Evolutionary conservation across 495 filamentous ascomycete genomes (phyloP).

Genomic region (Aspergillus leporis): DNA sequence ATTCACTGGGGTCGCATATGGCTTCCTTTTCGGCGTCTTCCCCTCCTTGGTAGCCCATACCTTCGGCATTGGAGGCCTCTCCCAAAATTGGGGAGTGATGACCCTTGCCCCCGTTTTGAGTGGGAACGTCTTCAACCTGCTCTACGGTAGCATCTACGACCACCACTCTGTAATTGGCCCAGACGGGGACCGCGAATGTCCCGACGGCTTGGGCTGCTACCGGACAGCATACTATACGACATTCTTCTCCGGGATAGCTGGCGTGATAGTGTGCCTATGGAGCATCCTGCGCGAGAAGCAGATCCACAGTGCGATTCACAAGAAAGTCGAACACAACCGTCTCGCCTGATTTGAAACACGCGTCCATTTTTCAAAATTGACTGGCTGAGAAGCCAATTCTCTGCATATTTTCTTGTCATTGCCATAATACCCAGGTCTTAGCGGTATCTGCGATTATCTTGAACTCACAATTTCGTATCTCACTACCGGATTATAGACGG

Average conservation of each 20-base stretch:
- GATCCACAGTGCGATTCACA: slow-evolving; percentile 26
- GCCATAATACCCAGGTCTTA: not conserved
- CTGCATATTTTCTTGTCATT: not conserved
- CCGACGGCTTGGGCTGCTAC: slow-evolving; percentile 81
- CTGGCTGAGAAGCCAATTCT: not conserved
- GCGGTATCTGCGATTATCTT: not conserved
- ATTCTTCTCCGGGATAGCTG: slow-evolving; percentile 70
- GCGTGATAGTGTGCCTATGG: slow-evolving; percentile 68
- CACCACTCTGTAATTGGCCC: slow-evolving; percentile 66
- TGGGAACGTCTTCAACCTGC: slow-evolving; percentile 88
- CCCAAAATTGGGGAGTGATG: slow-evolving; percentile 94
- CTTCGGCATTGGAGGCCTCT: slow-evolving; percentile 87
- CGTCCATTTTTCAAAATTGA: not conserved
- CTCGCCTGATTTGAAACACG: slow-evolving; percentile 21
- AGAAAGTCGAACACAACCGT: slow-evolving; percentile 38
- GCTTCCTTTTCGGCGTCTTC: slow-evolving; percentile 92
- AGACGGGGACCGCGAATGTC: slow-evolving; percentile 72
- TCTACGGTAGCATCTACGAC: slow-evolving; percentile 79
- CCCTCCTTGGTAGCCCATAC: slow-evolving; percentile 88
- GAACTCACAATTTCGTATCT: not conserved
- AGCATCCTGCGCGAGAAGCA: slow-evolving; percentile 70
- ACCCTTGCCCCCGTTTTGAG: slow-evolving; percentile 81
- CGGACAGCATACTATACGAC: slow-evolving; percentile 78
- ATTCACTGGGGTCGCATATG: slow-evolving; percentile 86
- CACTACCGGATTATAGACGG: slow-evolving; percentile 1